Evolutionary conservation across 495 filamentous ascomycete species (phyloP).

Genomic region (Sporormia fimetaria): DNA sequence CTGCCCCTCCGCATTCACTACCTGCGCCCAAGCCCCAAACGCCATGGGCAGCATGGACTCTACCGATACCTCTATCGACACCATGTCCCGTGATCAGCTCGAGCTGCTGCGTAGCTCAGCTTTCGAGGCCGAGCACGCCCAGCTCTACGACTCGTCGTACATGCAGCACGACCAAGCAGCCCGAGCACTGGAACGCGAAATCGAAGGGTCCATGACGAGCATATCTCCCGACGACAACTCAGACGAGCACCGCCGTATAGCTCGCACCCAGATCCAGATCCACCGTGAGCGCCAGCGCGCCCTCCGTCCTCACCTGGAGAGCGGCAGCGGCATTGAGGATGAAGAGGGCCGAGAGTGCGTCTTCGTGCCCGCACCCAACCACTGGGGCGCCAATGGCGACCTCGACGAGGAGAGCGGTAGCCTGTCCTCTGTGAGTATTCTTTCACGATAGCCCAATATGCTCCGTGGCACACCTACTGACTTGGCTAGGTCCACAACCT

Average conservation of each 20-base stretch:
- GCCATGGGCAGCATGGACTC: constrained; percentile 17
- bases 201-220: constrained; percentile 10
- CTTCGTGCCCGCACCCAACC: constrained; percentile 19
- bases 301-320: constrained; percentile 19
- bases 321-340: constrained; percentile 18
- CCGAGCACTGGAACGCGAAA: constrained; percentile 14
- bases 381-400: constrained; percentile 19
- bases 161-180: constrained; percentile 21
- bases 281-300: constrained; percentile 16
- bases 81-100: constrained; percentile 11
- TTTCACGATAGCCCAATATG: neutral
- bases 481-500: constrained; percentile 15
- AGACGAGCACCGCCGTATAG: constrained; percentile 14
- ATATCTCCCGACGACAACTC: constrained; percentile 19
- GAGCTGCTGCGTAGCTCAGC: constrained; percentile 21
- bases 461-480: neutral
- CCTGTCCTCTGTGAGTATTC: constrained; percentile 10
- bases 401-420: constrained; percentile 21
- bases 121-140: constrained; percentile 19
- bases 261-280: constrained; percentile 10
- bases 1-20: constrained; percentile 14
- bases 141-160: constrained; percentile 21
- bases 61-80: no score
- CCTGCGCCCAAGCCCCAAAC: neutral
- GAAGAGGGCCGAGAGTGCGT: constrained; percentile 16